Percentiles rank a stretch among this genome's conserved stretches.
phyloP scores from a whole-genome alignment of 1,284 basidiomycete species.

The Rhodotorula glutinis region DNA sequence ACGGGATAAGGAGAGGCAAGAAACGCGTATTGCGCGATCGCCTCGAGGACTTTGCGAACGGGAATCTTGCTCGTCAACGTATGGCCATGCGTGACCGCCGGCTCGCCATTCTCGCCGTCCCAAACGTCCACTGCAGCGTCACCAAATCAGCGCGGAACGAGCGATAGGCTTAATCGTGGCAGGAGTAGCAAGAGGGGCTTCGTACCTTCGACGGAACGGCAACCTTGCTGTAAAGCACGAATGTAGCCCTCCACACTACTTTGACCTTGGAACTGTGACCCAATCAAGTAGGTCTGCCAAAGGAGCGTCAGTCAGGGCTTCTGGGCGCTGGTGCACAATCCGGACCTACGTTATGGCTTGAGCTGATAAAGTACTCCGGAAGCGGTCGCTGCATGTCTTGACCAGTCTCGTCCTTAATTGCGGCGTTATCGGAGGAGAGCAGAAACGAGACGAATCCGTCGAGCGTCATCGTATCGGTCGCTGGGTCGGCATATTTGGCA shows the following conservation, averaged over 20 bases:
- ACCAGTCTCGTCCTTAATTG: conserved; percentile 54
- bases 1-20: conserved; percentile 89
- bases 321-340: too few species aligned
- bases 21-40: conserved; percentile 90
- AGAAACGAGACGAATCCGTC: conserved; percentile 73
- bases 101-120: conserved; percentile 73
- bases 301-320: too few species aligned
- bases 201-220: conserved; percentile 82
- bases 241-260: conserved; percentile 96
- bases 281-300: conserved; percentile 77
- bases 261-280: conserved; percentile 86
- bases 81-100: conserved; percentile 84
- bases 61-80: conserved; percentile 86
- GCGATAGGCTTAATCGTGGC: too few species aligned
- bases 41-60: conserved; percentile 76
- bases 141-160: too few species aligned
- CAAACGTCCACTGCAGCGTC: conserved; percentile 86
- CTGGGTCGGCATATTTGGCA: conserved; percentile 54
- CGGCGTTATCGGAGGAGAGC: conserved; percentile 64
- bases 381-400: conserved; percentile 74
- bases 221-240: conserved; percentile 82
- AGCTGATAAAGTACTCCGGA: conserved; percentile 85
- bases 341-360: conserved; percentile 73
- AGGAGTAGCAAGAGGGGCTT: too few species aligned
- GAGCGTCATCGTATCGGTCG: conserved; percentile 51